These are phyloP conservation scores for Penicillium italicum DNA, from an alignment of 2,329 filamentous ascomycete genomes.

Conservation along the genomic window DNA sequence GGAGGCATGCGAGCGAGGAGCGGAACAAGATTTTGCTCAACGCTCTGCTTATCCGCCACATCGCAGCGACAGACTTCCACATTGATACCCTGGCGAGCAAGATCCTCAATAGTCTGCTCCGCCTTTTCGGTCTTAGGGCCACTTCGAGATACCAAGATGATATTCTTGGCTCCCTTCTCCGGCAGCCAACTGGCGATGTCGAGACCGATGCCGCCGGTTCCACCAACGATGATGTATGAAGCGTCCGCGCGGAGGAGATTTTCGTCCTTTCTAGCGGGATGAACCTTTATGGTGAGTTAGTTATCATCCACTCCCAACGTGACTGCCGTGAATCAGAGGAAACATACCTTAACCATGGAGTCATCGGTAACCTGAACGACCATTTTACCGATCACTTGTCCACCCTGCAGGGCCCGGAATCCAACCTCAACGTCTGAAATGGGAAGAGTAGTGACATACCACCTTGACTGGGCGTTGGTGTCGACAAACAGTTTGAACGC, in stretches of 20 bases:
- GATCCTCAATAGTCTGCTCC: slow-evolving; percentile 10
- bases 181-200: slow-evolving; percentile 52
- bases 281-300: slow-evolving; percentile 14
- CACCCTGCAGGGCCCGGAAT: slow-evolving; percentile 25
- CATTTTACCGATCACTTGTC: slow-evolving; percentile 27
- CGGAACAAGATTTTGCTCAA: slow-evolving; percentile 15
- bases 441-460: slow-evolving; percentile 18
- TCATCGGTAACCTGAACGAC: slow-evolving; percentile 21
- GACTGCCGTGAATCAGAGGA: background rate
- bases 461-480: slow-evolving; percentile 13
- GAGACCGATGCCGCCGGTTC: slow-evolving; percentile 56
- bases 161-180: slow-evolving; percentile 49
- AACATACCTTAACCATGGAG: slow-evolving; percentile 22
- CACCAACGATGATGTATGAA: slow-evolving; percentile 58
- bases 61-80: slow-evolving; percentile 33
- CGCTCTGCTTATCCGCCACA: slow-evolving; percentile 24
- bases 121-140: slow-evolving; percentile 22
- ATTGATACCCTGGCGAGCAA: slow-evolving; percentile 16
- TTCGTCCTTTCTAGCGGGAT: slow-evolving; percentile 20
- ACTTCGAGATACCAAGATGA: slow-evolving; percentile 54
- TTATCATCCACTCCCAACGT: background rate
- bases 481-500: slow-evolving; percentile 18
- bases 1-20: slow-evolving; percentile 33
- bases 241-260: slow-evolving; percentile 23
- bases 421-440: slow-evolving; percentile 25